These are phyloP conservation scores for Telfairia occidentalis DNA, from an alignment of 331 rosid species.

Conservation along the genomic window DNA sequence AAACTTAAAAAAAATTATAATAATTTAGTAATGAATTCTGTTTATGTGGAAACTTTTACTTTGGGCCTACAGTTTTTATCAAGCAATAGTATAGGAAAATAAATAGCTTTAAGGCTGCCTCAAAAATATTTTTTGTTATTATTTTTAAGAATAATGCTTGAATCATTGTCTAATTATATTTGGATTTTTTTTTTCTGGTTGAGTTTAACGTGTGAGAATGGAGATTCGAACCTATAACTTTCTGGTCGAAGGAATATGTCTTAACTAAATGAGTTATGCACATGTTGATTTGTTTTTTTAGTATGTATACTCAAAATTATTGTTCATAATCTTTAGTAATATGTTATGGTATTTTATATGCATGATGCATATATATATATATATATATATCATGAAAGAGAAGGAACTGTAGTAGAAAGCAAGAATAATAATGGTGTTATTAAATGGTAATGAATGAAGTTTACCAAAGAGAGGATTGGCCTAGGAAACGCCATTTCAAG, in stretches of 20 bases:
- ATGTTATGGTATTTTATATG: not conserved
- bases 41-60: not conserved
- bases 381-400: not conserved
- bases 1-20: not conserved
- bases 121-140: no score
- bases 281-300: no score
- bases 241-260: no score
- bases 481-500: constrained; percentile 57
- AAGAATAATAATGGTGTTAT: not conserved
- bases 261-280: no score
- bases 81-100: not conserved
- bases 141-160: no score
- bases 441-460: constrained; percentile 8
- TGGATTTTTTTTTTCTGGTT: no score
- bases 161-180: no score
- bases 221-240: no score
- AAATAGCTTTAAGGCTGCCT: not conserved
- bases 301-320: no score
- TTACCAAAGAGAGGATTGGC: constrained; percentile 48
- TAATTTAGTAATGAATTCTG: not conserved
- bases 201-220: no score
- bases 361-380: not conserved
- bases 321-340: no score
- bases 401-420: not conserved
- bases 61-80: not conserved